Conservation (phyloP, 2,329 filamentous ascomycete genomes). For the Raffaelea ambrosiae region DNA sequence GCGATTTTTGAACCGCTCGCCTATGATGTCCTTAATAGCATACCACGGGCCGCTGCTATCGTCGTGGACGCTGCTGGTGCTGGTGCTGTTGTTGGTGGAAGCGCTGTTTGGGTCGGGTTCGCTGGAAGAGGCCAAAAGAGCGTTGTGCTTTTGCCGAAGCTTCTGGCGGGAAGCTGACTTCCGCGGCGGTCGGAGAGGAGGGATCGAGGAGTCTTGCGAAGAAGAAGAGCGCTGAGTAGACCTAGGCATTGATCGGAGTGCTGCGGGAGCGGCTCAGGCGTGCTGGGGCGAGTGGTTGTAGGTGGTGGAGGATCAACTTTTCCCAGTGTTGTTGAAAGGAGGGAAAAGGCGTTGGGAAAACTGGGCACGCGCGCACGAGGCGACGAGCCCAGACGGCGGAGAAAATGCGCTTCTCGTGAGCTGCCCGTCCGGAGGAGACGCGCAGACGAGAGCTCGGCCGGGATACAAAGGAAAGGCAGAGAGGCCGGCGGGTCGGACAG, state of each 20-base stretch:
- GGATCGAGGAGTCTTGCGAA: neutral
- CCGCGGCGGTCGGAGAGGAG: neutral
- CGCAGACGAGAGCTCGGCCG: too few species aligned
- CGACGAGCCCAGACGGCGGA: too few species aligned
- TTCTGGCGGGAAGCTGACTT: neutral
- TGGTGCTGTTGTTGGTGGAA: neutral
- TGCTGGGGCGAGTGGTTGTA: neutral
- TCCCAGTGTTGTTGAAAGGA: too few species aligned
- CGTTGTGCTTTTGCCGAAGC: neutral
- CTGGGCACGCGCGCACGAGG: too few species aligned
- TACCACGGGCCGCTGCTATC: constrained; percentile 14
- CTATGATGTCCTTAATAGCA: constrained; percentile 26
- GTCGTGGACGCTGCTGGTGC: neutral
- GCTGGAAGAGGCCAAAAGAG: neutral
- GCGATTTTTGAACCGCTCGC: constrained; percentile 22
- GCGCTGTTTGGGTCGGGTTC: neutral
- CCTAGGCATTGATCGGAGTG: constrained; percentile 6
- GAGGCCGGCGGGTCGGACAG: neutral
- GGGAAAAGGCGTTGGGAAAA: too few species aligned
- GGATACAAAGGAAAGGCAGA: neutral
- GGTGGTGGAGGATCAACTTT: neutral
- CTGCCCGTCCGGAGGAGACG: too few species aligned
- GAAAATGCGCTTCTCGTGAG: too few species aligned
- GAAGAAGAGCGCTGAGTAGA: neutral
- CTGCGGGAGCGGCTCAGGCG: neutral